These are phyloP conservation scores for Chytriomyces hyalinus DNA, from an alignment of 192 early-diverging fungal genomes.

Conservation along the genomic window DNA sequence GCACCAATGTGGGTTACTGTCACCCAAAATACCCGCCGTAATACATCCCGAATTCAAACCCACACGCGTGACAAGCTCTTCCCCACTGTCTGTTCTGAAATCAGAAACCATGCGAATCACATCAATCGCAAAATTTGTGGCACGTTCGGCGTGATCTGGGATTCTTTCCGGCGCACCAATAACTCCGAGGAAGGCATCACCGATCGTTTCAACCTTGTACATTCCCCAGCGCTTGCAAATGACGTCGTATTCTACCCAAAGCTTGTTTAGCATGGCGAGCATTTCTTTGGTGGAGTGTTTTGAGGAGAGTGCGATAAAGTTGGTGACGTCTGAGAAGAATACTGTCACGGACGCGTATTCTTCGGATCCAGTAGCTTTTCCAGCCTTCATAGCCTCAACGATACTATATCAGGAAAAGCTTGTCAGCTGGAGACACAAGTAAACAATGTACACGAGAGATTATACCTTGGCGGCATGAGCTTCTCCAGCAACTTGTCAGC, in stretches of 20 bases:
- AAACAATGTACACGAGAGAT: neutral
- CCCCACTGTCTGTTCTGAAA: slow-evolving; percentile 42
- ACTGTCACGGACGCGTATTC: slow-evolving; percentile 50
- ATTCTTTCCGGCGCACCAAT: slow-evolving; percentile 34
- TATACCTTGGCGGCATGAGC: slow-evolving; percentile 23
- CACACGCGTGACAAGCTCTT: slow-evolving; percentile 44
- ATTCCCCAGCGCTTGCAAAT: slow-evolving; percentile 48
- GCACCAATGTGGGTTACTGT: slow-evolving; percentile 50
- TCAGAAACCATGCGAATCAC: slow-evolving; percentile 39
- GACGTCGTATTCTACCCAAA: slow-evolving; percentile 44
- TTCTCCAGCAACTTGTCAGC: slow-evolving; percentile 25
- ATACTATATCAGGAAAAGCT: neutral
- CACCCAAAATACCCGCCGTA: slow-evolving; percentile 53
- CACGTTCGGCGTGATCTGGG: slow-evolving; percentile 37
- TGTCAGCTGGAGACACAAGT: neutral
- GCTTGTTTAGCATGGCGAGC: slow-evolving; percentile 44
- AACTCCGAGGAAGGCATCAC: slow-evolving; percentile 39
- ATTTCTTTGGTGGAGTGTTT: slow-evolving; percentile 44
- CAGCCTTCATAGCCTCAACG: slow-evolving; percentile 46
- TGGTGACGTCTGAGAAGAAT: slow-evolving; percentile 54
- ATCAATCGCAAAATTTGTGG: slow-evolving; percentile 40
- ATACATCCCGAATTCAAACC: slow-evolving; percentile 54
- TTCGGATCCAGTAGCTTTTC: slow-evolving; percentile 43
- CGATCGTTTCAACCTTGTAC: slow-evolving; percentile 59
- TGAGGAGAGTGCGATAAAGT: slow-evolving; percentile 43